These are phyloP conservation scores for Penicillium pulvis DNA, from an alignment of 495 filamentous ascomycete genomes.

Conservation along the genomic window DNA sequence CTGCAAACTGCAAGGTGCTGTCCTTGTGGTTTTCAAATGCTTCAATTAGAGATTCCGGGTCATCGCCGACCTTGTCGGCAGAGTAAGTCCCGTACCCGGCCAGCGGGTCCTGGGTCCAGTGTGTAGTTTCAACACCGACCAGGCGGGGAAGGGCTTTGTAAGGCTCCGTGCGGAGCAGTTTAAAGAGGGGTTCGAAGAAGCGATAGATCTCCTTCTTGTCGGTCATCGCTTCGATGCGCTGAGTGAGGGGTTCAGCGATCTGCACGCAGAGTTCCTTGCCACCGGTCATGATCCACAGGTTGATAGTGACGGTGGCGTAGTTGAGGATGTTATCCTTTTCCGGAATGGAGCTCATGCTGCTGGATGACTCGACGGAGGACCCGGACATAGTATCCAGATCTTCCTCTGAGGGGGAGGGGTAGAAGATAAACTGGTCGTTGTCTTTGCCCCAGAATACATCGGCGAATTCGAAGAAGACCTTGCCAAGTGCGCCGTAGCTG, in stretches of 20 bases:
- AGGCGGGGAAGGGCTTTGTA: slow-evolving; percentile 29
- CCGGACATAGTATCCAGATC: slow-evolving; percentile 10
- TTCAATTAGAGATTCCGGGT: slow-evolving; percentile 20
- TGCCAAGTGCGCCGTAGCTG: slow-evolving; percentile 30
- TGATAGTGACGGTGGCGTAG: slow-evolving; percentile 31
- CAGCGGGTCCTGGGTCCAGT: slow-evolving; percentile 30
- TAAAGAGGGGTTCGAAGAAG: slow-evolving; percentile 31
- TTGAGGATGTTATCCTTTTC: slow-evolving; percentile 29
- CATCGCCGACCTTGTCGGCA: slow-evolving; percentile 28
- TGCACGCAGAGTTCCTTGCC: slow-evolving; percentile 30
- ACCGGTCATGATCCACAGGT: slow-evolving; percentile 28
- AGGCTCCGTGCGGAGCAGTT: slow-evolving; percentile 25
- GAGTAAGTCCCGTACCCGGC: slow-evolving; percentile 29
- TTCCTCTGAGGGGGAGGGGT: slow-evolving; percentile 25
- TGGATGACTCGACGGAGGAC: slow-evolving; percentile 18
- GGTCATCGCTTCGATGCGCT: slow-evolving; percentile 28
- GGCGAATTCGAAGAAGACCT: slow-evolving; percentile 30
- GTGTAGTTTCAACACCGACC: slow-evolving; percentile 28
- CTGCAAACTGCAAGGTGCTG: slow-evolving; percentile 28
- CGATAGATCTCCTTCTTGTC: slow-evolving; percentile 23
- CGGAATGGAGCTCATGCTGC: slow-evolving; percentile 17
- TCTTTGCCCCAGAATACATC: slow-evolving; percentile 31
- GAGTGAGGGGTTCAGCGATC: slow-evolving; percentile 28
- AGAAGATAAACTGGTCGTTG: slow-evolving; percentile 31
- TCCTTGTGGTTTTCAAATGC: slow-evolving; percentile 22